A percentile compares a stretch with the other conserved stretches of the same genome.
These are phyloP conservation scores for Lipomyces kockii DNA, from an alignment of 805 yeast genomes.

Conservation along the genomic window DNA sequence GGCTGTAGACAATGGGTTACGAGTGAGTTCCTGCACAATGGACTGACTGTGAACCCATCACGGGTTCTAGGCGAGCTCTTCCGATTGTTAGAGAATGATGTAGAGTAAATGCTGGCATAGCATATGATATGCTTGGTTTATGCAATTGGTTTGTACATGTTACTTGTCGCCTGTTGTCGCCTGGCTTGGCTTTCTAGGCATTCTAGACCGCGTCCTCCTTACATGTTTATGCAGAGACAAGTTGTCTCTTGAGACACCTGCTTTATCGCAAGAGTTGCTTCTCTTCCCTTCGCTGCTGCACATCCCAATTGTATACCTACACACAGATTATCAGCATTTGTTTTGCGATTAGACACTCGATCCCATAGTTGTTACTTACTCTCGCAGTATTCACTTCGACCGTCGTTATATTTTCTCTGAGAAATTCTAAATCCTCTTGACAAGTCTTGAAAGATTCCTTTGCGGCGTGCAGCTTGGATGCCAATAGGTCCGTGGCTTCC, in stretches of 20 bases:
- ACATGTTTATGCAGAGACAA: background rate
- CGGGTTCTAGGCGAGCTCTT: conserved; percentile 49
- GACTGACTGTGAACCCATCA: conserved; percentile 49
- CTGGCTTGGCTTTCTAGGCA: background rate
- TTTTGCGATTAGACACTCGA: background rate
- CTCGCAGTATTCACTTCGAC: conserved; percentile 98
- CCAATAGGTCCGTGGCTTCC: conserved; percentile 78
- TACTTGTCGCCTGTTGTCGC: background rate
- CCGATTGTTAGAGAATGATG: conserved; percentile 47
- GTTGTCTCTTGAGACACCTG: background rate
- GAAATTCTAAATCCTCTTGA: conserved; percentile 81
- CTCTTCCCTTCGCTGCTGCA: conserved; percentile 42
- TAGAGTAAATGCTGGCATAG: conserved; percentile 42
- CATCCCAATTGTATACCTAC: conserved; percentile 47
- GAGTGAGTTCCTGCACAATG: conserved; percentile 53
- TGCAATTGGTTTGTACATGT: background rate
- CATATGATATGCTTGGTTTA: background rate
- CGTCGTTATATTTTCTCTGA: conserved; percentile 89
- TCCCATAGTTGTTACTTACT: conserved; percentile 24
- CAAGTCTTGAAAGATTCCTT: conserved; percentile 62
- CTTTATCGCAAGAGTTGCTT: conserved; percentile 12
- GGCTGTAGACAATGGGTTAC: conserved; percentile 51
- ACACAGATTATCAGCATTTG: background rate
- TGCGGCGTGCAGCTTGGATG: conserved; percentile 66
- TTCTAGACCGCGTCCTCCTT: background rate